phyloP scores from a whole-genome alignment of 495 filamentous ascomycete genomes.

The Sordaria brevicollis region DNA sequence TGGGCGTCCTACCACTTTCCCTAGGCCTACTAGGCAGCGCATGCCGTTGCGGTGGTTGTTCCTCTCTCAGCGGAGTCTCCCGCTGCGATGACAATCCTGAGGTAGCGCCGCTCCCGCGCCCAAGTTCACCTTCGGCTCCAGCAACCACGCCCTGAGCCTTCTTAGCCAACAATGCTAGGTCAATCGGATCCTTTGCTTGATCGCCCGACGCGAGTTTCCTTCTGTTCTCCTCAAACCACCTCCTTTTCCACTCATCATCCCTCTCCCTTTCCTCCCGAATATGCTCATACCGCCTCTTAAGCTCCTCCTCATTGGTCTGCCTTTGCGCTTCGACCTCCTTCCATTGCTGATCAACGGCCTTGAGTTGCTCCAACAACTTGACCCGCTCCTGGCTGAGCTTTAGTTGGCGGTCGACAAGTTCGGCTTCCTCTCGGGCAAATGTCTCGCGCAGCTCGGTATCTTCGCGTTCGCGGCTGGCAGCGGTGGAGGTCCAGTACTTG shows the following conservation, averaged over 20 bases:
- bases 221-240: slow-evolving; percentile 2
- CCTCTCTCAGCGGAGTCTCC: background rate
- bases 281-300: background rate
- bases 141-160: background rate
- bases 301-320: background rate
- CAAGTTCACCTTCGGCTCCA: background rate
- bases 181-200: background rate
- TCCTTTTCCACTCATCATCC: slow-evolving; percentile 4
- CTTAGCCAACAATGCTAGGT: background rate
- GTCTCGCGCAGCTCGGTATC: slow-evolving; percentile 4
- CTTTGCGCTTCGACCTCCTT: background rate
- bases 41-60: background rate
- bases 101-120: background rate
- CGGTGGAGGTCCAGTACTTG: slow-evolving; percentile 16
- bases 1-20: background rate
- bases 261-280: background rate
- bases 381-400: slow-evolving; percentile 1
- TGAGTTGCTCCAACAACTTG: slow-evolving; percentile 2
- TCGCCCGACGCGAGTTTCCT: background rate
- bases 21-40: background rate
- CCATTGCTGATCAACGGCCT: background rate
- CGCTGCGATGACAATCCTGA: background rate
- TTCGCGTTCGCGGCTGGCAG: slow-evolving; percentile 5
- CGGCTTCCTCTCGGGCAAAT: background rate
- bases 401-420: background rate